Evolutionary conservation across 2,329 filamentous ascomycete species (phyloP).

Genomic region (Ramularia collo-cygni): DNA sequence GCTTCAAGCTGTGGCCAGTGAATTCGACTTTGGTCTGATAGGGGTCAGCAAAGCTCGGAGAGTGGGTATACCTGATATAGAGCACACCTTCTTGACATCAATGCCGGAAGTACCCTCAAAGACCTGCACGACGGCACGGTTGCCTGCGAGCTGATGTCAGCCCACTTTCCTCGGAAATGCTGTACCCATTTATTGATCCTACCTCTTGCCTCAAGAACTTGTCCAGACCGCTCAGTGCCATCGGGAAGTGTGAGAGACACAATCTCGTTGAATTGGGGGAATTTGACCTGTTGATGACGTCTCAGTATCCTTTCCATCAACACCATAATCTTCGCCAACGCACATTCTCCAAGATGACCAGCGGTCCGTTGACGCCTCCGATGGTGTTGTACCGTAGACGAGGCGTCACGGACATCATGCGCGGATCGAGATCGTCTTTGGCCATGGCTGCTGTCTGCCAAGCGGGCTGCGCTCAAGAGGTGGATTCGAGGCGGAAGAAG

Average conservation of each 20-base stretch:
- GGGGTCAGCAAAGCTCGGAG: constrained; percentile 5
- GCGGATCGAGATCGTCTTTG: constrained; percentile 35
- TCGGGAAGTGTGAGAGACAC: constrained; percentile 92
- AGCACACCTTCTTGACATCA: constrained; percentile 83
- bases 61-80: constrained; percentile 2
- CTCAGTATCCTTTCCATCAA: constrained; percentile 5
- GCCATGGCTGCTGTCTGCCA: constrained; percentile 24
- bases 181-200: constrained; percentile 13
- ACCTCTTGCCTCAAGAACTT: constrained; percentile 98
- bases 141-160: constrained; percentile 51
- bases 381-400: constrained; percentile 95
- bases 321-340: constrained; percentile 29
- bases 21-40: constrained; percentile 90
- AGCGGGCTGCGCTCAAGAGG: background rate
- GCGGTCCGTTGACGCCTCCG: constrained; percentile 91
- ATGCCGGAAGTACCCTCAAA: constrained; percentile 97
- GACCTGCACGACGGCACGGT: constrained; percentile 92
- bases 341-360: constrained; percentile 97
- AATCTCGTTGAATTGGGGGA: constrained; percentile 95
- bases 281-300: constrained; percentile 70
- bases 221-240: constrained; percentile 86
- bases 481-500: too few relatives aligned
- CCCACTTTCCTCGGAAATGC: background rate
- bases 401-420: constrained; percentile 55
- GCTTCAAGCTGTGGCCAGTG: constrained; percentile 92